Evolutionary conservation across 1,284 basidiomycete genomes (phyloP).

Genomic region (Xanthoconium separans): DNA sequence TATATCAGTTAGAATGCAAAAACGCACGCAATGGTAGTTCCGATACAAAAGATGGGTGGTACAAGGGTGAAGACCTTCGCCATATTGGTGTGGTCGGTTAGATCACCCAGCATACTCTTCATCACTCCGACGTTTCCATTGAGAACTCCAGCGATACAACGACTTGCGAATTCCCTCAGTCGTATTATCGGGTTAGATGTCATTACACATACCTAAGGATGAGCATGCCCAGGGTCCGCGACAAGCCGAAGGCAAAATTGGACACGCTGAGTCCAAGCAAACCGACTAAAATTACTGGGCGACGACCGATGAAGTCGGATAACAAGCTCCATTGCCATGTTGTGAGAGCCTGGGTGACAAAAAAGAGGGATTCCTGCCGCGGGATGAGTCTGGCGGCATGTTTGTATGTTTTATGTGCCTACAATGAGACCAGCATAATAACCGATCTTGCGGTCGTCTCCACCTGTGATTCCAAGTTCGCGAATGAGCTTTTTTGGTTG

Average conservation of each 20-base stretch:
- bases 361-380: slow-evolving; percentile 71
- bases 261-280: slow-evolving; percentile 64
- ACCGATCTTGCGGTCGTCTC: slow-evolving; percentile 57
- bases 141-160: slow-evolving; percentile 36
- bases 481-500: slow-evolving; percentile 24
- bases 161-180: slow-evolving; percentile 17
- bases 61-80: slow-evolving; percentile 28
- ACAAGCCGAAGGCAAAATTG: slow-evolving; percentile 72
- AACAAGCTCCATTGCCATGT: slow-evolving; percentile 72
- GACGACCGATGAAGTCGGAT: slow-evolving; percentile 70
- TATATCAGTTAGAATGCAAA: neutral
- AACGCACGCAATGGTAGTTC: slow-evolving; percentile 30
- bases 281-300: slow-evolving; percentile 68
- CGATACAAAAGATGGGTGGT: slow-evolving; percentile 26
- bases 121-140: slow-evolving; percentile 39
- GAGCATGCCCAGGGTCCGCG: slow-evolving; percentile 62
- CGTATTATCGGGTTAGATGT: neutral
- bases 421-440: slow-evolving; percentile 71
- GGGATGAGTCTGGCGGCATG: neutral
- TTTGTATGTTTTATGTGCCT: slow-evolving; percentile 3
- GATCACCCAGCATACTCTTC: slow-evolving; percentile 49
- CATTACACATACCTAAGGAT: slow-evolving; percentile 48
- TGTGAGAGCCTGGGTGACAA: slow-evolving; percentile 64
- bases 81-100: slow-evolving; percentile 44
- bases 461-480: slow-evolving; percentile 35